Evolutionary conservation across 768 basidiomycete species (phyloP).

Genomic region (Suillus lakei): DNA sequence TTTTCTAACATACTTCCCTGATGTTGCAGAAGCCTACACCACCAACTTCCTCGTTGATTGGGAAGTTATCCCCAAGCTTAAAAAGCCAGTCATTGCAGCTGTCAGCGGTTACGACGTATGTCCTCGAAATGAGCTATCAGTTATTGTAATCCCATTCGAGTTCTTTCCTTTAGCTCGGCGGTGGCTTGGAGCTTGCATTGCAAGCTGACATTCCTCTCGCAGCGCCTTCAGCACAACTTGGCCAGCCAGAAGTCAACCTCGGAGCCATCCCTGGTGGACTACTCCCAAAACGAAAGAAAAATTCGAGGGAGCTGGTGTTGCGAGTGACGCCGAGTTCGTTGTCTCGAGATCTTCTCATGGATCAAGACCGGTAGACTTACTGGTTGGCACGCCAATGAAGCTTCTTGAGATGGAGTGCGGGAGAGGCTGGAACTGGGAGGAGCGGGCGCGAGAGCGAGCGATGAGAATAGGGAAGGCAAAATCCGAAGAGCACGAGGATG

Average conservation of each 20-base stretch:
- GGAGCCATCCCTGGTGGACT: constrained; percentile 96
- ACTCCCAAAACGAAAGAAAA: constrained; percentile 56
- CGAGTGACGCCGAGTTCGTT: constrained; percentile 29
- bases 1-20: constrained; percentile 2
- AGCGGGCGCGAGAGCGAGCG: constrained; percentile 30
- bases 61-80: constrained; percentile 70
- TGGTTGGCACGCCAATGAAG: constrained; percentile 70
- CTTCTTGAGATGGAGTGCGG: constrained; percentile 63
- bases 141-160: not conserved
- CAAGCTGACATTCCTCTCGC: constrained; percentile 96
- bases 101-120: constrained; percentile 93
- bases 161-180: constrained; percentile 72
- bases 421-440: constrained; percentile 55
- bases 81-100: constrained; percentile 95
- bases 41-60: constrained; percentile 87
- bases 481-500: constrained; percentile 29
- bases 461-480: constrained; percentile 28
- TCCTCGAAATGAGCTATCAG: constrained; percentile 13
- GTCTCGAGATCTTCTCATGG: constrained; percentile 24
- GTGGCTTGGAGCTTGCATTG: constrained; percentile 95
- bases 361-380: constrained; percentile 49
- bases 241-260: constrained; percentile 95
- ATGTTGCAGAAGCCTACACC: constrained; percentile 88
- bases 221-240: constrained; percentile 88
- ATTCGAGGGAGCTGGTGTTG: constrained; percentile 23